Base-by-base conservation (phyloP, 805 yeast genomes). In the Priceomyces carsonii region DNA sequence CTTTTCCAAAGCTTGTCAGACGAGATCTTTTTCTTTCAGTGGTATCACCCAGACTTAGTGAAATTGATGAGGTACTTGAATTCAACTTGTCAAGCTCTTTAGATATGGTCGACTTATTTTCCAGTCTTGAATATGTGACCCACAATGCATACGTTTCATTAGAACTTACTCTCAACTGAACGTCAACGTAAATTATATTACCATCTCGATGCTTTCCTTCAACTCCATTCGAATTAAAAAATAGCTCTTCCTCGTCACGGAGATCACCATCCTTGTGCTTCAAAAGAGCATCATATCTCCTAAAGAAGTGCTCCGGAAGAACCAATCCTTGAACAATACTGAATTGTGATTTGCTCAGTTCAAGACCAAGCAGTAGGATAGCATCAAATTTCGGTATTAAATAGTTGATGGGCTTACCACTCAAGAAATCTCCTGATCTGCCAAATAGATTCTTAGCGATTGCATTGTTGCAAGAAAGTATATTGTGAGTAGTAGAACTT, bases 261-360 rank as follows among this genome's bases (percentile, higher is more conserved):
- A 35, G 46, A 8, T 29, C 25, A n/a, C 55, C 48, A 6, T 32
- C 43, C 10, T 45, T 47, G 15, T 36, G 38, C 39, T 42, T 39
- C 40, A 63, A 45, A 35, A 72, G 66, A 0, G 84, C 80, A 38
- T 71, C 69, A 35, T 79, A 70, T 45, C 81, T 80, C 43, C 97
- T 73, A 63, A 91, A 89, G 54, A 85, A 83, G 59, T 89, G 96
- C 57, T 90, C 98, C 0, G 97, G 95, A 8, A 90, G 63, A 0
- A 90, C 96, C 33, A 86, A 61, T 1, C 96, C 96, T 0, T 83
- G 77, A 5, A 50, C 55, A 16, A 63, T 36, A 14, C 50, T 45
- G 19, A 53, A 42, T 0, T 41, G 45, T 6, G 53, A 51, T 4
- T 40, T 32, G 26, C 53, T 53, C 18, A 52, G 56, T 3, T 55